Percentiles rank a stretch among this genome's conserved stretches.
Evolutionary conservation across 2,329 filamentous ascomycete species (phyloP).

Genomic region (Aspergillus tamarii): DNA sequence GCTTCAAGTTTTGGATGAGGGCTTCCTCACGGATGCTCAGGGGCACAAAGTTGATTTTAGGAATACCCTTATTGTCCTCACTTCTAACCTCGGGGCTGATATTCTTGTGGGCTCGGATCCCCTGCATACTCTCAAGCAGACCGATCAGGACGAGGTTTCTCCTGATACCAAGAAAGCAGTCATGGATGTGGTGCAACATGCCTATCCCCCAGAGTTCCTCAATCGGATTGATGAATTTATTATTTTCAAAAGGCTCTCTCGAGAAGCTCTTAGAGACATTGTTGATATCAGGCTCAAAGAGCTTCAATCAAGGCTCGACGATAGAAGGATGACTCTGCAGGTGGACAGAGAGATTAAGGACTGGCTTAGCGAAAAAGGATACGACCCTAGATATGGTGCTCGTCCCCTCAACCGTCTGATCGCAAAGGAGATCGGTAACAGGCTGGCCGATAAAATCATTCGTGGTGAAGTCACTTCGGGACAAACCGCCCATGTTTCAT

Average conservation of each 20-base stretch:
- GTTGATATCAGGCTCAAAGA: slow-evolving; percentile 89
- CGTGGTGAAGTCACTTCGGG: slow-evolving; percentile 77
- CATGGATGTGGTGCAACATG: slow-evolving; percentile 78
- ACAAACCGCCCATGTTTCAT: slow-evolving; percentile 69
- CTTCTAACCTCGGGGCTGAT: slow-evolving; percentile 90
- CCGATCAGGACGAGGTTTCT: slow-evolving; percentile 69
- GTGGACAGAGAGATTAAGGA: slow-evolving; percentile 73
- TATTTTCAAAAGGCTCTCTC: slow-evolving; percentile 84
- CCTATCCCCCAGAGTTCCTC: slow-evolving; percentile 88
- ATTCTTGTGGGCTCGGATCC: slow-evolving; percentile 80
- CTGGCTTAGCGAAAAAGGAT: slow-evolving; percentile 88
- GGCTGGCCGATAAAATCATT: slow-evolving; percentile 89
- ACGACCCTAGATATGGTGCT: slow-evolving; percentile 89
- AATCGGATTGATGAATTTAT: slow-evolving; percentile 98
- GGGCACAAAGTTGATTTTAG: slow-evolving; percentile 96
- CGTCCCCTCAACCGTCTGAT: slow-evolving; percentile 90
- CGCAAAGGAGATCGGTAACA: slow-evolving; percentile 84
- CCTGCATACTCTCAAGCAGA: slow-evolving; percentile 65
- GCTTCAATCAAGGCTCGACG: slow-evolving; percentile 79
- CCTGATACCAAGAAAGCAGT: slow-evolving; percentile 75
- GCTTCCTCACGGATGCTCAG: slow-evolving; percentile 92
- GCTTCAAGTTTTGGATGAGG: slow-evolving; percentile 93
- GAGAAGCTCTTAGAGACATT: slow-evolving; percentile 80
- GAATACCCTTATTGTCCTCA: slow-evolving; percentile 95
- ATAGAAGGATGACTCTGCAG: slow-evolving; percentile 77